These are phyloP conservation scores for Pseudonitzschia pungens DNA, from an alignment of 108 stramenopile genomes.

Conservation along the genomic window DNA sequence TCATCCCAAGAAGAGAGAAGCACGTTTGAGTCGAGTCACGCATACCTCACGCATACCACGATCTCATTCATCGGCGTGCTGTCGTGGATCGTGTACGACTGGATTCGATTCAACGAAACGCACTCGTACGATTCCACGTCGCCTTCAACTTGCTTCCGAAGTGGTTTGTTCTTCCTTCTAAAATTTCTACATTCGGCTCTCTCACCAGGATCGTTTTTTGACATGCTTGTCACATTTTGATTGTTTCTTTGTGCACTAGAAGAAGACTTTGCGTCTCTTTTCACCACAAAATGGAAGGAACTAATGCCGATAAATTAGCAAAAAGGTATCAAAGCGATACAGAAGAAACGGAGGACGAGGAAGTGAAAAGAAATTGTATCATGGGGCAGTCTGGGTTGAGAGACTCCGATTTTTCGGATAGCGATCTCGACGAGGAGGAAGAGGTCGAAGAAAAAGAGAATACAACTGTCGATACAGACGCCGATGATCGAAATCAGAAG, in stretches of 20 bases:
- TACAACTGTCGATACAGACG: not conserved
- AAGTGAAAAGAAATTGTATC: conserved; percentile 40
- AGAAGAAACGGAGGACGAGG: conserved; percentile 45
- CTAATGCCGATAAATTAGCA: not conserved
- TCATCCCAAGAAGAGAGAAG: not conserved
- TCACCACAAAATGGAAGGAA: conserved; percentile 1
- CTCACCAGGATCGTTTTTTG: not conserved
- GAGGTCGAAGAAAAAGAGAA: conserved; percentile 16
- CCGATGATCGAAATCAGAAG: not conserved
- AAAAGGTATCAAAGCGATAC: not conserved
- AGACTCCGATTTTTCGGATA: conserved; percentile 31
- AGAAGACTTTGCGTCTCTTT: no score
- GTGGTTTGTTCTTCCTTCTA: not conserved
- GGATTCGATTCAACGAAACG: no score
- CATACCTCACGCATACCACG: not conserved
- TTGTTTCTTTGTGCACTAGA: no score
- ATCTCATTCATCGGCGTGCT: not conserved
- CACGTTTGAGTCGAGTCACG: conserved; percentile 14
- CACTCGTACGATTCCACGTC: no score
- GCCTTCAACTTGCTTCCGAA: no score
- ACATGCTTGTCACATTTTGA: not conserved
- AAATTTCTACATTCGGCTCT: no score
- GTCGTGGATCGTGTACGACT: not conserved
- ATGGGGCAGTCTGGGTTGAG: conserved; percentile 25
- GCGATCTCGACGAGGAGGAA: conserved; percentile 16